Conservation (phyloP, 202 grass and related monocot species). For the Carex arenaria region DNA sequence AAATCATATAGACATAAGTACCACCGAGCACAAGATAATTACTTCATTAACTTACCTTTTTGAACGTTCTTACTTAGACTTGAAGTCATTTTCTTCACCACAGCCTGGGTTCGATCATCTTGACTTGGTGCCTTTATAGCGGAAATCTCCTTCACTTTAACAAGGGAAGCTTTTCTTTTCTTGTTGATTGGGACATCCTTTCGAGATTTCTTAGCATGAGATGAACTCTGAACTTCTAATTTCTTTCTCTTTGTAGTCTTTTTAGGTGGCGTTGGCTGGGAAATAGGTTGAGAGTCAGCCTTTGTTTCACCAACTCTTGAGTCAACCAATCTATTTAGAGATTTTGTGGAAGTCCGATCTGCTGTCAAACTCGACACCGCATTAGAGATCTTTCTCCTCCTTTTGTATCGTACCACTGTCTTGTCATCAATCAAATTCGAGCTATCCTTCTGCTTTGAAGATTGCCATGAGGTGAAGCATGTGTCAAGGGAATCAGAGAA, state of each 20-base stretch:
- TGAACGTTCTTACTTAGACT: neutral
- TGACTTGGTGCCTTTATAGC: slow-evolving; percentile 3
- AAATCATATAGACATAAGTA: slow-evolving; percentile 1
- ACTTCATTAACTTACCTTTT: slow-evolving; percentile 23
- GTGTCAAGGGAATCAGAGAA: slow-evolving; percentile 43
- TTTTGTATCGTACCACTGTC: slow-evolving; percentile 49
- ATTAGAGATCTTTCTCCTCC: slow-evolving; percentile 59
- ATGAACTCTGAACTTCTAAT: neutral
- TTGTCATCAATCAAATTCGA: slow-evolving; percentile 27
- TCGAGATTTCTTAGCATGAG: neutral
- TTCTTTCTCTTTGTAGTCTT: slow-evolving; percentile 22
- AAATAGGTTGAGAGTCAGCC: neutral
- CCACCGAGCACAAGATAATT: neutral
- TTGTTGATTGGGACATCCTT: neutral
- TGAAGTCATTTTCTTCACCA: slow-evolving; percentile 5
- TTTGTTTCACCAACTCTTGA: neutral
- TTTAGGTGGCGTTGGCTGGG: slow-evolving; percentile 6
- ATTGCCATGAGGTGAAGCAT: slow-evolving; percentile 44
- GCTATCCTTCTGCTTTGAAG: slow-evolving; percentile 24
- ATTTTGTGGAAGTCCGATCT: slow-evolving; percentile 44
- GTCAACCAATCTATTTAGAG: slow-evolving; percentile 1
- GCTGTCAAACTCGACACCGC: slow-evolving; percentile 32
- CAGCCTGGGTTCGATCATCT: neutral
- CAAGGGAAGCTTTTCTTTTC: slow-evolving; percentile 4
- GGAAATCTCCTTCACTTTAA: slow-evolving; percentile 24